These are phyloP conservation scores for Metschnikowia aberdeeniae DNA, from an alignment of 805 yeast species.

Conservation along the genomic window DNA sequence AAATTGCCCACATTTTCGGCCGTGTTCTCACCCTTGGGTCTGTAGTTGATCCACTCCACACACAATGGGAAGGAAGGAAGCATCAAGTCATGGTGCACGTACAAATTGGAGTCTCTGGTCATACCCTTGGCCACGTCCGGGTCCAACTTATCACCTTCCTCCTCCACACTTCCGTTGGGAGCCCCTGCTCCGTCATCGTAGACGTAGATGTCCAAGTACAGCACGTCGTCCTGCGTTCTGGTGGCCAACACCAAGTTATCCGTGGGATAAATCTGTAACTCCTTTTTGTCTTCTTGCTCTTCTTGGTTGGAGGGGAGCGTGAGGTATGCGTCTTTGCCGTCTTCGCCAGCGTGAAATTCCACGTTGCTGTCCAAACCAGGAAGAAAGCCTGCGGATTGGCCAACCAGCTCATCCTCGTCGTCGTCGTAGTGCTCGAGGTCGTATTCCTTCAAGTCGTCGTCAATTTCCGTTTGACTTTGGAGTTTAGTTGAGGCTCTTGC, in stretches of 20 bases:
- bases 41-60: conserved; percentile 88
- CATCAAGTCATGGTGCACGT: conserved; percentile 96
- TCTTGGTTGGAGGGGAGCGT: conserved; percentile 63
- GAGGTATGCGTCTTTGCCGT: conserved; percentile 52
- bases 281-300: conserved; percentile 70
- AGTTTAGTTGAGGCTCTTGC: conserved; percentile 31
- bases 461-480: conserved; percentile 56
- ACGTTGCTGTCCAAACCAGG: conserved; percentile 67
- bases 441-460: conserved; percentile 85
- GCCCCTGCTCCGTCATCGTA: conserved; percentile 93
- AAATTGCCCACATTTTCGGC: conserved; percentile 67
- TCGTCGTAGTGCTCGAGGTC: conserved; percentile 87
- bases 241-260: conserved; percentile 89
- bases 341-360: conserved; percentile 41
- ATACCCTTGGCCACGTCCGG: conserved; percentile 73
- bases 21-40: conserved; percentile 40
- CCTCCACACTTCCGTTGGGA: conserved; percentile 62
- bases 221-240: conserved; percentile 93
- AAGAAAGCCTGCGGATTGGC: conserved; percentile 59
- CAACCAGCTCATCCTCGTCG: conserved; percentile 47
- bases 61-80: conserved; percentile 95
- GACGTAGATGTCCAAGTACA: conserved; percentile 87
- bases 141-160: conserved; percentile 62
- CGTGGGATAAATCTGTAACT: conserved; percentile 80
- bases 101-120: conserved; percentile 69